Base-by-base conservation (phyloP, 345 rosid genomes). In the Eucalyptus dawsonii region DNA sequence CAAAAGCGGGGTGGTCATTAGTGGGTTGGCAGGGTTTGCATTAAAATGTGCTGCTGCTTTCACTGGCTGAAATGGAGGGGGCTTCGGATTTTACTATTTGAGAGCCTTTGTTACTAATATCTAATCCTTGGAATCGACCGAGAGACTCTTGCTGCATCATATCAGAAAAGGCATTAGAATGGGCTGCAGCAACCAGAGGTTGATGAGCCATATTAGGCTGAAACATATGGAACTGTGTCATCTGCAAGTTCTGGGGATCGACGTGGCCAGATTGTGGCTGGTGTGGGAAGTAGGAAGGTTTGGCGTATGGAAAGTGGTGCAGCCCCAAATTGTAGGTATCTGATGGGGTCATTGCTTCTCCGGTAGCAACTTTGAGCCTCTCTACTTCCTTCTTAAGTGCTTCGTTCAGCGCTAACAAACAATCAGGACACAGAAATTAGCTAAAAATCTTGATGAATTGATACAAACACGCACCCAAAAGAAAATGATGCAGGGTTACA, bases 311-410 rank as follows among this genome's bases (percentile, higher is more conserved):
- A 76, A 94, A 90, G 69, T 93, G 97, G 65, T 96, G 96, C 98
- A 97, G 96, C 62, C 97, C 97, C 16, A 95, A 88, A 91, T 95
- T 93, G 88, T 93, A 97, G 62, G 95, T 88, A 90, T 97, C 98
- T n/a, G 97, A 91, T 5, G 91, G 93, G 40, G 97, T 95, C 88
- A 90, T 93, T 51, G 92, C 92, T 93, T 97, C 98, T 88, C 99
- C 99, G 0, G 98, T 97, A 45, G 95, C 95, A 44, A 94, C 86
- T 90, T 95, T 97, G 37, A 97, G 95, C 94, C 99, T 96, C 91
- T 96, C 97, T 5, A 97, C 97, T 94, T 97, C 99, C 92, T 97
- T 97, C 94, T 95, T 97, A 88, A 97, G 94, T 22, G 98, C 95
- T n/a, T 97, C 99, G 45, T 96, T 97, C 89, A 97, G 91, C 88